Evolutionary conservation across 495 filamentous ascomycete genomes (phyloP).

Genomic region (Lasiosphaeriaceae sp.): DNA sequence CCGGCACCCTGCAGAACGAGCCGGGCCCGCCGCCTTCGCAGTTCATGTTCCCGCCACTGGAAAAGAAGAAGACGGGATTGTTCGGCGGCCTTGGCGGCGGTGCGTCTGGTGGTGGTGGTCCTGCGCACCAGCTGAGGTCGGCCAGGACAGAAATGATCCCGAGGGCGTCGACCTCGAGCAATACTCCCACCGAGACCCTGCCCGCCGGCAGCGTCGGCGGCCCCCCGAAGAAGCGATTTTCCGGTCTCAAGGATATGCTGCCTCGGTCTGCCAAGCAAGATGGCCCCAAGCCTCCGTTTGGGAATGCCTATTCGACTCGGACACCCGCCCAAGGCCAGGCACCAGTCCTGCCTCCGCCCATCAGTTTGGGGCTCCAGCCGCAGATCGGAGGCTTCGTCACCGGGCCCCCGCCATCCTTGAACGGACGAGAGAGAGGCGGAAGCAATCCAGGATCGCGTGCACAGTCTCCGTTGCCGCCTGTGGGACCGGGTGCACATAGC

Average conservation of each 20-base stretch:
- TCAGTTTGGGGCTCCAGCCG: neutral
- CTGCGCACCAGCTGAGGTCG: neutral
- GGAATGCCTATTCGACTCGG: constrained; percentile 3
- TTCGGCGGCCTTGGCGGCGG: constrained; percentile 14
- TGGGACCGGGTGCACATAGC: neutral
- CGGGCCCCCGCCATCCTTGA: constrained; percentile 1
- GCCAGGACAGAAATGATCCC: constrained; percentile 8
- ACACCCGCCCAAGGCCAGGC: constrained; percentile 10
- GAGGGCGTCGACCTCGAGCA: constrained; percentile 21
- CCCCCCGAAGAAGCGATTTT: constrained; percentile 31
- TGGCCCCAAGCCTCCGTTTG: neutral
- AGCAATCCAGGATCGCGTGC: constrained; percentile 3
- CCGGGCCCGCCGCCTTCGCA: constrained; percentile 10
- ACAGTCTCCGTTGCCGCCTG: neutral
- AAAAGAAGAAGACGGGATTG: constrained; percentile 19
- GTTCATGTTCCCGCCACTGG: constrained; percentile 7
- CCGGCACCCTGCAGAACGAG: constrained; percentile 20
- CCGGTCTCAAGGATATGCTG: constrained; percentile 27
- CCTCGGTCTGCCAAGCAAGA: constrained; percentile 5
- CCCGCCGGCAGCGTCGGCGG: constrained; percentile 12
- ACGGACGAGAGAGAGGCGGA: constrained; percentile 11
- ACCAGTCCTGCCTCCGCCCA: constrained; percentile 4
- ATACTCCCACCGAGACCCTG: neutral
- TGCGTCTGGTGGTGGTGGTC: neutral
- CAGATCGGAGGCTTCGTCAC: neutral